Evolutionary conservation across 1,284 basidiomycete species (phyloP), one percentile per base, ranked within the genome.

Genomic region (Veloporphyrellus conicus): DNA sequence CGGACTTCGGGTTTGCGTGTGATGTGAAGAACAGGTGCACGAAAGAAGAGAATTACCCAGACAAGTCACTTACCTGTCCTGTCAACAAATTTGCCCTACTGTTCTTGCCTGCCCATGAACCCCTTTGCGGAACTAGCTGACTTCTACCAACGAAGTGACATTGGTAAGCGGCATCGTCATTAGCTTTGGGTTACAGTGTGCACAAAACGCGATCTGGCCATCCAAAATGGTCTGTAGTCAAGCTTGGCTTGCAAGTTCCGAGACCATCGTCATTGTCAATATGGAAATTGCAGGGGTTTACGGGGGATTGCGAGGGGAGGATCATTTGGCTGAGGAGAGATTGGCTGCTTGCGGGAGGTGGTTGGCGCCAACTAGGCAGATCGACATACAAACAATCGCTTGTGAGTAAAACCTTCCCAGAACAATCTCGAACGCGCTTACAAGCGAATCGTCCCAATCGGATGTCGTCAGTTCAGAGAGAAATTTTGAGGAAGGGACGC

Each of bases 121-220:
- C 63, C 93, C 85, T 16, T 82, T 77, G 27, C 93, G 80, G 79
- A 96, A 96, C n/a, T 75, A 69, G 52, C 84, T 84, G 32, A 98
- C 94, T 70, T 99, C 95, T 32, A 95, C 83, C 12, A 98, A n/a
- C n/a, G n/a, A n/a, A n/a, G n/a, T n/a, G n/a, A n/a, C n/a, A n/a
- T n/a, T n/a, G n/a, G n/a, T n/a, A n/a, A n/a, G n/a, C n/a, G n/a
- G n/a, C n/a, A n/a, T n/a, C n/a, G n/a, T n/a, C n/a, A n/a, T n/a
- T n/a, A n/a, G n/a, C n/a, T n/a, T n/a, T n/a, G n/a, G n/a, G n/a
- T n/a, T n/a, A n/a, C n/a, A n/a, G n/a, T n/a, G 54, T 10, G 53
- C 45, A 18, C 54, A 59, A 36, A 72, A 52, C 25, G 58, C 43
- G 11, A 60, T 57, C 15, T 77, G 50, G 1, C 66, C 67, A 8